Evolutionary conservation across 2,329 filamentous ascomycete genomes (phyloP), one percentile per base, ranked within the genome.

Genomic region (Stemphylium beticola): DNA sequence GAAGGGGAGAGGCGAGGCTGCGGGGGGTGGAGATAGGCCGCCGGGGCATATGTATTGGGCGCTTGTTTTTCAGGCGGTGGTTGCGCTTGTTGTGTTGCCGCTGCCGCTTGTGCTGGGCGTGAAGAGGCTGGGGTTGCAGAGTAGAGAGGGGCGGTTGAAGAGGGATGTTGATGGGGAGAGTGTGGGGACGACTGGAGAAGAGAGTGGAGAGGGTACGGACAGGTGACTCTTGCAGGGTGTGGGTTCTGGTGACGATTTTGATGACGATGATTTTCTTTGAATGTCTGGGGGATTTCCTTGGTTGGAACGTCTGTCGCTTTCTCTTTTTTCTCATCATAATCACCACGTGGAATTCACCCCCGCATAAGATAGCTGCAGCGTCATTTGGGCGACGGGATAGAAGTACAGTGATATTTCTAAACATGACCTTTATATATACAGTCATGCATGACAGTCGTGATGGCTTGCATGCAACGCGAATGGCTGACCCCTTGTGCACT

Each of bases 61-160:
- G 1, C 78, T 97, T 57, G 82, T 96, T 18, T 96, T 97, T 70
- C 84, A 92, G 63, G 90, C 90, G 1, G 87, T 91, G 2, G 54
- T 96, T 9, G 85, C 86, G 0, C 72, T 88, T 49, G 82, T 81
- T 7, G 83, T 85, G 9, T 80, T 89, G 38, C 89, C 91, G 8
- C 74, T 90, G 42, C 88, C 90, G 1, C 63, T 96, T 55, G 82
- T 80, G 12, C 71, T 96, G 29, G 91, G 92, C 0, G 65, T 88
- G 38, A 69, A 73, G 64, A 67, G 57, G 39, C 89, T 93, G 72
- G 91, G 91, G 1, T 64, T 82, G 42, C 64, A 57, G 9, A 60
- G 59, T 42, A 65, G 65, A 15, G 62, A 66, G 54, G 73, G 72
- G 3, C 66, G 74, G 26, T 49, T 74, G 58, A 68, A 37, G 57